Base-by-base conservation (phyloP, 1,139 yeast genomes). In the Debaryomyces udenii region DNA sequence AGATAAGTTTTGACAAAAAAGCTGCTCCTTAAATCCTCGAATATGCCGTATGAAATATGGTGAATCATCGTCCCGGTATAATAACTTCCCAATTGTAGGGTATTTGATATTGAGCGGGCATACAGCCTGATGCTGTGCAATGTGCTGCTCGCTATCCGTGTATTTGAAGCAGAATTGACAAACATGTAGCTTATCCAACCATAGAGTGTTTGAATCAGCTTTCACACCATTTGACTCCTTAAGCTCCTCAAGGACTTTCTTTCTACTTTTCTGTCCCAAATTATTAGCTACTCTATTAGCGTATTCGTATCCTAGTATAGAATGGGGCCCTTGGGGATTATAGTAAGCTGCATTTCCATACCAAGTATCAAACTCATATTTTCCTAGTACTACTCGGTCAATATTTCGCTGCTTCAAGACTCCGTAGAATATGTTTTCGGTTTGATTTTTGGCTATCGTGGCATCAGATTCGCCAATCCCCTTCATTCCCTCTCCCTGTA, bases 151-250 rank as follows among this genome's bases (percentile, higher is more conserved):
- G 3, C 59, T 53, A 17, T 77, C 74, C 0, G 95, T 73, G 58
- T 91, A 91, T 51, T 86, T 86, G 72, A 93, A 88, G 62, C 98
- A 93, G 44, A 68, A 71, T 40, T 84, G 89, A 62, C 99, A 93
- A 1, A 93, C 83, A 53, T 67, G 78, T 14, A 90, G 66, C 22
- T 69, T 68, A 29, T 81, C 83, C 2, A 87, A 57, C 89, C 91
- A 83, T 44, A 57, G 59, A 10, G 40, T 49, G 39, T 24, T 27
- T 41, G 22, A 35, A 3, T 35, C 40, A 28, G 40, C 11, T 30
- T 39, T 16, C 33, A 26, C 27, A 6, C 22, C 11, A 6, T 35
- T 24, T 9, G 41, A 20, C 7, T 17, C 14, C 13, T 17, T 24
- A 7, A 28, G 10, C 9, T 18, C 37, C 31, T 51, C 51, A 17